A percentile compares a stretch with the other conserved stretches of the same genome.
These are phyloP conservation scores for Stenocarpella maydis DNA, from an alignment of 2,329 filamentous ascomycete species.

Conservation along the genomic window DNA sequence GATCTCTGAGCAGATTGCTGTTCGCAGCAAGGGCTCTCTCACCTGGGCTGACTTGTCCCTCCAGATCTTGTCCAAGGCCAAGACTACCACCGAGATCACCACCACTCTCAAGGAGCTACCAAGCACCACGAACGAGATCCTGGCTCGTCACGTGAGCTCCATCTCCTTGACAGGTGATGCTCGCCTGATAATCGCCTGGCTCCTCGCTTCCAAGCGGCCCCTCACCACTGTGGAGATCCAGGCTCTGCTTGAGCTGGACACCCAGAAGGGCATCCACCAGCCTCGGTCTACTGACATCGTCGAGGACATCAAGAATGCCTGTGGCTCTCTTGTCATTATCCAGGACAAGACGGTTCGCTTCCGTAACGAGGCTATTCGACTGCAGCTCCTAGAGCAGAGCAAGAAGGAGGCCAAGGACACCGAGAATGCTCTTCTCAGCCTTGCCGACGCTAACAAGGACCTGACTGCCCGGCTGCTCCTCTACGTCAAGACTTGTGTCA, in stretches of 20 bases:
- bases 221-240: constrained; percentile 36
- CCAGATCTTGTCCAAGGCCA: constrained; percentile 33
- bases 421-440: constrained; percentile 32
- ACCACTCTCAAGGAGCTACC: constrained; percentile 33
- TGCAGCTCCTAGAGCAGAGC: constrained; percentile 36
- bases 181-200: constrained; percentile 36
- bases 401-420: constrained; percentile 35
- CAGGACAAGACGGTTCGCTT: constrained; percentile 37
- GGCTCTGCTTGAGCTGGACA: constrained; percentile 36
- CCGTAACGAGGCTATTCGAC: constrained; percentile 36
- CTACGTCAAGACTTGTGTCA: constrained; percentile 36
- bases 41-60: constrained; percentile 35
- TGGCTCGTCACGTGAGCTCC: constrained; percentile 29
- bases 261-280: constrained; percentile 30
- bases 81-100: constrained; percentile 28
- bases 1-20: constrained; percentile 33
- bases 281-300: constrained; percentile 36
- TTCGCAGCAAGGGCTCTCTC: constrained; percentile 36
- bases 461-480: constrained; percentile 33
- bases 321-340: constrained; percentile 34
- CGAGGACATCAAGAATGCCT: constrained; percentile 36
- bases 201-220: constrained; percentile 35
- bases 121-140: constrained; percentile 31
- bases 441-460: constrained; percentile 36
- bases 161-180: constrained; percentile 33